Base-by-base conservation (phyloP, 345 rosid species). In the Leavenworthia alabamica region DNA sequence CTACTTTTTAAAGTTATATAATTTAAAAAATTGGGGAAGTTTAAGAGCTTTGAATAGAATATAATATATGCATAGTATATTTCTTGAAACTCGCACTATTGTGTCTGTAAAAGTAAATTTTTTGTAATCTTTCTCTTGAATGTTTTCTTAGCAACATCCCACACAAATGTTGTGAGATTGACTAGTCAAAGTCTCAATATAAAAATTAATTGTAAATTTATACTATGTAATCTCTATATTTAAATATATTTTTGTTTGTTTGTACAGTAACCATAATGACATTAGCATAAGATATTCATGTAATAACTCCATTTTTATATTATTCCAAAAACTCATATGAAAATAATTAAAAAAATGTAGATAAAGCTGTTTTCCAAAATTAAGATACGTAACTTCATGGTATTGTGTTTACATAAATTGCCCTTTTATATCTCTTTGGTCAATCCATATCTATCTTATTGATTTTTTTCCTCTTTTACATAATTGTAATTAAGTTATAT, bases 101-200 rank as follows among this genome's bases (percentile, higher is more conserved):
- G 51, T n/a, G 29, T 42, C 11, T 41, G 60, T 42, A 16, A 42
- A 58, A 49, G 66, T 50, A 31, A 14, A 1, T 17, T 6, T 24
- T 20, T 28, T 13, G 5, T 36, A 20, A 48, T 28, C 32, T 56
- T 47, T 16, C 55, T 35, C 11, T 70, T 27, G 61, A 53, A 44
- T 69, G 56, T 55, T 62, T 62, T 51, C 74, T 62, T 46, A 45
- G 62, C 58, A 64, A 42, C 61, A 63, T 40, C 29, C 48, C 50
- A 32, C 39, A 41, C 13, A 60, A 43, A 51, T 39, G 59, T 33
- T 7, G 56, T 62, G 36, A 33, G 11, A 28, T 70, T 62, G 64
- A 62, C 74, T 70, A 46, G 69, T 70, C 74, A 62, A 70, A 46
- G 57, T 1, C 7, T 39, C 37, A 55, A 37, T 45, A 62, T 47